A percentile compares a stretch with the other conserved stretches of the same genome.
phyloP scores from a whole-genome alignment of 2,329 filamentous ascomycete genomes.

The Biscogniauxia sp. region DNA sequence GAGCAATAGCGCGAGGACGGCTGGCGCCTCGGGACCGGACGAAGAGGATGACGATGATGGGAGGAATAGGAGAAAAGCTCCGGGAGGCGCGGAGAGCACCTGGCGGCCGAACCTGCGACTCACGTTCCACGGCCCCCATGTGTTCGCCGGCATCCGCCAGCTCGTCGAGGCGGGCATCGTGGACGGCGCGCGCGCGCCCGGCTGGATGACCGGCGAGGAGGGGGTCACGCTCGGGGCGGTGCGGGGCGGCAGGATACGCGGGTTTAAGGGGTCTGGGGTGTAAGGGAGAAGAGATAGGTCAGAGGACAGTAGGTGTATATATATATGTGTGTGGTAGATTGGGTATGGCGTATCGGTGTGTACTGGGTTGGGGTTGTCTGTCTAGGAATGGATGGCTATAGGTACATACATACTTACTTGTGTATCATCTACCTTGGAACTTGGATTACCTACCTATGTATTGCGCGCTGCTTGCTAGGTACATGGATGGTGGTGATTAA shows the following conservation, averaged over 20 bases:
- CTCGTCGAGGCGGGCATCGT: slow-evolving; percentile 75
- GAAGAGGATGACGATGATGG: slow-evolving; percentile 11
- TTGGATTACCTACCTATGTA: too few species aligned
- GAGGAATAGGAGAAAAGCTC: not conserved
- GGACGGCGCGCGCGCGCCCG: slow-evolving; percentile 76
- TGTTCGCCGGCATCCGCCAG: slow-evolving; percentile 76
- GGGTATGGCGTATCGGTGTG: too few species aligned
- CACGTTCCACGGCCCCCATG: slow-evolving; percentile 71
- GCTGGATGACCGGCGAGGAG: slow-evolving; percentile 88
- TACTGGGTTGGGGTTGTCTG: too few species aligned
- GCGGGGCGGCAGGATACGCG: slow-evolving; percentile 61
- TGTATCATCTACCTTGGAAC: too few species aligned
- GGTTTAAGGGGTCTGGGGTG: slow-evolving; percentile 55
- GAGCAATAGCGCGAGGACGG: too few species aligned
- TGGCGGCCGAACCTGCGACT: slow-evolving; percentile 63
- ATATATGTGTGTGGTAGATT: too few species aligned
- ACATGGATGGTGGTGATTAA: too few species aligned
- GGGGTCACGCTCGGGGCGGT: slow-evolving; percentile 73
- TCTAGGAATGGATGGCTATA: too few species aligned
- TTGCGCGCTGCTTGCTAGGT: too few species aligned
- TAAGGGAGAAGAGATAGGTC: slow-evolving; percentile 23
- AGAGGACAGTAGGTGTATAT: too few species aligned
- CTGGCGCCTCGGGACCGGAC: slow-evolving; percentile 6
- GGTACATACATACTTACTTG: too few species aligned
- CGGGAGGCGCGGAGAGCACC: too few species aligned